A percentile compares a stretch with the other conserved stretches of the same genome.
phyloP scores from a whole-genome alignment of 2,329 filamentous ascomycete genomes.

The Aspergillus sp. region DNA sequence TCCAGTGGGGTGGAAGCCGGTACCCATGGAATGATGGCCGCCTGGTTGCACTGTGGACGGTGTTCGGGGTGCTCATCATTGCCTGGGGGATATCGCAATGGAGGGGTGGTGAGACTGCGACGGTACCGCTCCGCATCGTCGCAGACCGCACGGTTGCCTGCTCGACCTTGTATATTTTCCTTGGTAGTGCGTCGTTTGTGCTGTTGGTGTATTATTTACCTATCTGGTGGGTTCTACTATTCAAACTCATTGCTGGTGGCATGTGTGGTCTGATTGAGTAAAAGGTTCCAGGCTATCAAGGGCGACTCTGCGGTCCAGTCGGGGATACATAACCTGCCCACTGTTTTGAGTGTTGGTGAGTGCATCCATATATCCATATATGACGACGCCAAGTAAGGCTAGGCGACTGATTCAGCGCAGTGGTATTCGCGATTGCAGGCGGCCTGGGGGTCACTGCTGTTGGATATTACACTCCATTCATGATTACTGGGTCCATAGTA shows the following conservation, averaged over 20 bases:
- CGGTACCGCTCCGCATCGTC: conserved; percentile 8
- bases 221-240: conserved; percentile 4
- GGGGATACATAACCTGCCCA: conserved; percentile 4
- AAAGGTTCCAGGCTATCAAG: conserved; percentile 12
- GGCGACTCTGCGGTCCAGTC: conserved; percentile 2
- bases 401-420: not conserved
- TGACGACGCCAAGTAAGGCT: no score
- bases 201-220: conserved; percentile 16
- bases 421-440: conserved; percentile 8
- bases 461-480: conserved; percentile 5
- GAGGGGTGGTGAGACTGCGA: conserved; percentile 7
- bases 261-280: no score
- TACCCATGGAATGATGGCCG: conserved; percentile 51
- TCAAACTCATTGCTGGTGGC: not conserved
- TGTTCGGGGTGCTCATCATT: conserved; percentile 44
- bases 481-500: conserved; percentile 1
- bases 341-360: conserved; percentile 3
- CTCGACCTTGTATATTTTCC: conserved; percentile 7
- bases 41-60: conserved; percentile 54
- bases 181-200: conserved; percentile 2
- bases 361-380: not conserved
- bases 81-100: conserved; percentile 12
- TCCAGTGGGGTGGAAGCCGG: conserved; percentile 57
- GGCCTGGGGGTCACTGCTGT: conserved; percentile 3
- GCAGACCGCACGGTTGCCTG: conserved; percentile 8